Evolutionary conservation across 73 alveolate genomes (phyloP).

Genomic region (Paramecium primaurelia): DNA sequence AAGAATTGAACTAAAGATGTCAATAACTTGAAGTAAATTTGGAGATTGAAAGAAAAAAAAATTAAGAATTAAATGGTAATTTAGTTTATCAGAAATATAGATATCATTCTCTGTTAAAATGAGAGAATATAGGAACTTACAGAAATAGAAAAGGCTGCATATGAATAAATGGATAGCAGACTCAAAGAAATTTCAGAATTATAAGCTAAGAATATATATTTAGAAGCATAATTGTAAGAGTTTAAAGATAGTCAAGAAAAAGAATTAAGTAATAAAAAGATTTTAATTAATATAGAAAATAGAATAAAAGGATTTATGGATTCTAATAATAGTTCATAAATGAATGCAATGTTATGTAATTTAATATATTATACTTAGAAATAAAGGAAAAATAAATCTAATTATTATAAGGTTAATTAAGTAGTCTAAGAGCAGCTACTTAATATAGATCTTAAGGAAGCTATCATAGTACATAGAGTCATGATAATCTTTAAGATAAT

Average conservation of each 20-base stretch:
- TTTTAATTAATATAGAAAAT: background rate
- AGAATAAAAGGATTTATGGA: background rate
- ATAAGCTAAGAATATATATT: background rate
- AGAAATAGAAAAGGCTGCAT: background rate
- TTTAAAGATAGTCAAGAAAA: background rate
- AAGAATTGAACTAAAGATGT: background rate
- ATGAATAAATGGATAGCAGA: background rate
- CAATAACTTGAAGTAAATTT: background rate
- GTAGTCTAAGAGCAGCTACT: background rate
- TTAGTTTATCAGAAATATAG: background rate
- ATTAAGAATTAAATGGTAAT: background rate
- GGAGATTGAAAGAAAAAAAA: background rate
- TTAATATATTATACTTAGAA: background rate
- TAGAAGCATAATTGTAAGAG: background rate
- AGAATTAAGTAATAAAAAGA: background rate
- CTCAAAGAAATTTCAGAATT: background rate
- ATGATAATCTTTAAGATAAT: background rate
- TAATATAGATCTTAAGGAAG: conserved; percentile 3
- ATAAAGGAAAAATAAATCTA: background rate
- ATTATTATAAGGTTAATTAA: background rate
- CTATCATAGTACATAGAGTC: background rate
- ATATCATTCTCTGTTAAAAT: background rate
- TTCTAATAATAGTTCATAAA: background rate
- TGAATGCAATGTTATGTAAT: background rate
- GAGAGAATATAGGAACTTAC: background rate